Percentiles rank a stretch among this genome's conserved stretches.
These are phyloP conservation scores for Saccharomyces pastorianus DNA, from an alignment of 1,139 yeast genomes.

Conservation along the genomic window DNA sequence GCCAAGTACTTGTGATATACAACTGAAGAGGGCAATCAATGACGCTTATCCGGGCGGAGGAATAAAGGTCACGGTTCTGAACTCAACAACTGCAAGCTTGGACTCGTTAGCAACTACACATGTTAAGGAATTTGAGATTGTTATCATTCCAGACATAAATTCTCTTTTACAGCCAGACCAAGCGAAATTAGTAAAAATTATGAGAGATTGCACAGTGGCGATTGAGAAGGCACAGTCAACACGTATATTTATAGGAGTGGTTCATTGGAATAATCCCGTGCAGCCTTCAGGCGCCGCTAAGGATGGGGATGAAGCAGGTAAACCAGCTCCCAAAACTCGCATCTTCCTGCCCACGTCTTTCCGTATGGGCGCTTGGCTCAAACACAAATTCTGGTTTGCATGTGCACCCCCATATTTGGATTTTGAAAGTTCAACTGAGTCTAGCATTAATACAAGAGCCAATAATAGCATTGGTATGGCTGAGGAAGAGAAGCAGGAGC, in stretches of 20 bases:
- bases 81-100: not conserved
- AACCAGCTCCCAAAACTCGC: not conserved
- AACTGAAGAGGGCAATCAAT: not conserved
- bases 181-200: conserved; percentile 7
- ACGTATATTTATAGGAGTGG: conserved; percentile 16
- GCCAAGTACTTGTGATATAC: not conserved
- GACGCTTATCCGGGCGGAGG: not conserved
- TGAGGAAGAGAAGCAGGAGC: not conserved
- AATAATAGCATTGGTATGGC: not conserved
- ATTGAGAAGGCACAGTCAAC: not conserved
- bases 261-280: conserved; percentile 9
- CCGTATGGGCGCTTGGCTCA: conserved; percentile 17
- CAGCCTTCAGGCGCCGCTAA: not conserved
- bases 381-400: conserved; percentile 27
- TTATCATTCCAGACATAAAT: conserved; percentile 2
- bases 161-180: conserved; percentile 1
- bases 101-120: not conserved
- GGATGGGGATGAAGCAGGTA: not conserved
- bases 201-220: conserved; percentile 2
- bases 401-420: conserved; percentile 12
- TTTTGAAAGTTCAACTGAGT: not conserved
- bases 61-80: not conserved
- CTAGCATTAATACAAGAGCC: not conserved
- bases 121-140: conserved; percentile 1
- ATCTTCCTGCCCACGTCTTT: conserved; percentile 6